Conservation (phyloP, 108 stramenopile species). For the Chaetoceros tenuissimus region DNA sequence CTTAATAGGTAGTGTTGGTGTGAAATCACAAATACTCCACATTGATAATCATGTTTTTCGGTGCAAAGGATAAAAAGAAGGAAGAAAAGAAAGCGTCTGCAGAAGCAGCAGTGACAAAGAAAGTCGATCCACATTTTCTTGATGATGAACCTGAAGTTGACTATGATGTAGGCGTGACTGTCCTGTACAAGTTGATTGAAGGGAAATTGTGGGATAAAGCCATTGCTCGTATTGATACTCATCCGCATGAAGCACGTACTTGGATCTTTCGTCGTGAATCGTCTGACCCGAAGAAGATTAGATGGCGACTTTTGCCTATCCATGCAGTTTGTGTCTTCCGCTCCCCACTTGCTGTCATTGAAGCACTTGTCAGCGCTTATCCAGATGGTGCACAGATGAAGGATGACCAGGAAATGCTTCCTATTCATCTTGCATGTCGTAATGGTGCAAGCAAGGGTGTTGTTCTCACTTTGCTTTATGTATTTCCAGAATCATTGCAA, state of each 20-base stretch:
- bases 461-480: conserved; percentile 57
- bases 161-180: conserved; percentile 71
- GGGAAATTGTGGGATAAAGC: conserved; percentile 78
- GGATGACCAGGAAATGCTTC: conserved; percentile 88
- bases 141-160: conserved; percentile 59
- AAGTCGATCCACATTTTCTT: neutral
- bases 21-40: no score
- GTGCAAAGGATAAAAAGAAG: neutral
- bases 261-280: conserved; percentile 72
- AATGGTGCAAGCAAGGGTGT: conserved; percentile 83
- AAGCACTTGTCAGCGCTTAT: conserved; percentile 60
- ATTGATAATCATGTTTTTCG: neutral
- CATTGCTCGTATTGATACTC: conserved; percentile 43
- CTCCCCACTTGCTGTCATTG: conserved; percentile 64
- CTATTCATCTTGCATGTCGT: conserved; percentile 78
- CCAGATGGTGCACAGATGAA: conserved; percentile 66
- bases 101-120: neutral
- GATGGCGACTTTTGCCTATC: conserved; percentile 73
- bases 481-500: conserved; percentile 52
- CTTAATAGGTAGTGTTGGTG: no score
- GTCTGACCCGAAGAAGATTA: conserved; percentile 31
- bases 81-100: neutral
- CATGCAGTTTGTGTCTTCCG: conserved; percentile 77
- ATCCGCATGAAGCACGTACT: conserved; percentile 61
- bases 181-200: conserved; percentile 75